Base-by-base conservation (phyloP, 2,329 filamentous ascomycete species). In the Aureobasidium pullulans region DNA sequence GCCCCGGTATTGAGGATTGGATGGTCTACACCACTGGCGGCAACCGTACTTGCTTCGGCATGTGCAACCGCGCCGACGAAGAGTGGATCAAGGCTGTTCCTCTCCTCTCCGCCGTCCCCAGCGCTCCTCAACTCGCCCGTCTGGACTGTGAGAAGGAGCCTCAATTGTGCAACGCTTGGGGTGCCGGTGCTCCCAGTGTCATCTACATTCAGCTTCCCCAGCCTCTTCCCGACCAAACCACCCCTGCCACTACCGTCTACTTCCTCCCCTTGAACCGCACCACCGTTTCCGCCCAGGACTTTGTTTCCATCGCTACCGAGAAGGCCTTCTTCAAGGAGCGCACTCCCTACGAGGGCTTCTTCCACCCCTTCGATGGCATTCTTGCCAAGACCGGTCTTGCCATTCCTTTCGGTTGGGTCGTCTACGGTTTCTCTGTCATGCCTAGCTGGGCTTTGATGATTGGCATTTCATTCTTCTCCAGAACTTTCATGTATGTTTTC, bases 391-490 rank as follows among this genome's bases (percentile, higher is more conserved):
- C 82, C 64, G 80, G 81, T 64, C 67, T 90, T 32, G 77, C 81
- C 34, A 73, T 87, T 56, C 86, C 87, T 40, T 73, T 87, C 44
- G 89, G 81, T 60, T 91, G 89, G 70, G 65, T 81, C 54, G 77
- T 90, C 66, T 90, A 84, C 82, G 78, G 68, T 32, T 79, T 86
- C 67, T 75, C 78, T 36, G 75, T 78, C 71, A 77, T 86, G 64
- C 84, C 84, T 3, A 84, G 79, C 66, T 93, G 89, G 89, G 74
- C 84, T 59, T 85, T 90, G 69, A 92, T 93, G 89, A 79, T 93
- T 65, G 70, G 83, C 50, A 79, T 93, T 66, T 89, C 86, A 57
- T 84, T 92, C 71, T 68, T 87, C 64, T 90, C 85, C 79, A 81
- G 88, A 70, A 82, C 78, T 60, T 81, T 92, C 73, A 90, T 92